Base-by-base conservation (phyloP, 73 alveolate species). In the Uronychia binucleata region DNA sequence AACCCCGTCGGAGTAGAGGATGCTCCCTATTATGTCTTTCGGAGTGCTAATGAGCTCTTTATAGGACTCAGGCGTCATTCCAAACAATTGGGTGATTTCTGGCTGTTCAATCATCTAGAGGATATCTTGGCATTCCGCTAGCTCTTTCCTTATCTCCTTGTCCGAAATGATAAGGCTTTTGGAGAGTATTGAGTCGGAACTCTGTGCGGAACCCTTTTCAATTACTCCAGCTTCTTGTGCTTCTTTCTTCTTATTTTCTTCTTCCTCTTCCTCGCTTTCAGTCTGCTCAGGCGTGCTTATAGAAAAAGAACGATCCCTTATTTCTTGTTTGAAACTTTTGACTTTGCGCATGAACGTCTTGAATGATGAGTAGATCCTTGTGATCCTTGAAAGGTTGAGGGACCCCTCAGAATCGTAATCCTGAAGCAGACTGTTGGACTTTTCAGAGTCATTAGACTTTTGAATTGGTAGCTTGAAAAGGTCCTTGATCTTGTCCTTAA, bases 1-100 rank as follows among this genome's bases (percentile, higher is more conserved):
- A 1, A 85, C 81, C 29, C 91, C 91, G 77, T 85, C 91, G 19
- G 78, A 30, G 78, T 67, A 67, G 29, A 67, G 32, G 5, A 67
- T 67, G 32, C 34, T 26, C 5, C 78, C 78, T 1, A 67, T 67
- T 67, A 67, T 26, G 30, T 67, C 91, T 77, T 76, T 14, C 57
- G 27, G 30, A 26, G 57, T 14, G 27, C 58, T 78, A 77, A 31
- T 30, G 27, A 78, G 26, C 46, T 77, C 59, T 31, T 77, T 76
- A 27, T 77, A 58, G 26, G 34, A 76, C 26, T 35, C 81, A 13
- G 76, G 31, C 8, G 91, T 85, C 19, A 85, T 35, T 0, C 86
- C 85, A 27, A 85, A 26, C 0, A 77, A 14, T 29, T 30, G 0
- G 79, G 77, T 35, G 30, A 85, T 1, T 30, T 85, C 34, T 19